Evolutionary conservation across 768 basidiomycete species (phyloP).

Genomic region (Boletellus ananiceps): DNA sequence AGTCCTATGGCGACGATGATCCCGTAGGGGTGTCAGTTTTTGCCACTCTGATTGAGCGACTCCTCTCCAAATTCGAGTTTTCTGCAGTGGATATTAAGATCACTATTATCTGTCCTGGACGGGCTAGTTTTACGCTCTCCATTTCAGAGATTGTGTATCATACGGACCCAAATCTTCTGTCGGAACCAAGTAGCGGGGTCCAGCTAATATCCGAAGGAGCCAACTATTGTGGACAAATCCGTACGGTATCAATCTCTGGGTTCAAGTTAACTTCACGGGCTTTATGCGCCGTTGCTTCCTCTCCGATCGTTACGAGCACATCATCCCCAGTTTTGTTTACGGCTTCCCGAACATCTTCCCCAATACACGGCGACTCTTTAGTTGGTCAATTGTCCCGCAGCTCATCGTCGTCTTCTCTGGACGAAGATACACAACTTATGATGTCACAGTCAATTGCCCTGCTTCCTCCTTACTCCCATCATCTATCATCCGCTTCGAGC

Average conservation of each 20-base stretch:
- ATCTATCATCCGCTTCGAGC: conserved; percentile 48
- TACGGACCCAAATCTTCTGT: conserved; percentile 29
- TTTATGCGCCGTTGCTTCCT: conserved; percentile 28
- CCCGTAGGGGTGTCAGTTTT: conserved; percentile 78
- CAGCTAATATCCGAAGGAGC: conserved; percentile 15
- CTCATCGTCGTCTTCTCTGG: conserved; percentile 58
- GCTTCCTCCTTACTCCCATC: conserved; percentile 47
- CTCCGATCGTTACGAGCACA: conserved; percentile 20
- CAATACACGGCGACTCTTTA: conserved; percentile 1
- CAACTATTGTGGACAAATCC: conserved; percentile 26
- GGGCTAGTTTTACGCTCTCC: conserved; percentile 55
- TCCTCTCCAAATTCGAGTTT: conserved; percentile 77
- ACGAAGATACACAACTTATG: conserved; percentile 57
- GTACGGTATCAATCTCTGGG: conserved; percentile 54
- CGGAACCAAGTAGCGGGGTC: conserved; percentile 26
- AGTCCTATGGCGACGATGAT: conserved; percentile 43
- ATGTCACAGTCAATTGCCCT: conserved; percentile 75
- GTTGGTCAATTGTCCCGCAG: conserved; percentile 34
- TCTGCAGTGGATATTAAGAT: conserved; percentile 65
- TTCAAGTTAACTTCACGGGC: conserved; percentile 50
- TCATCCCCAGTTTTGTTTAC: conserved; percentile 25
- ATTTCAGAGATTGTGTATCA: conserved; percentile 57
- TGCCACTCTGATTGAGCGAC: conserved; percentile 71
- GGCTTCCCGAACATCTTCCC: conserved; percentile 13
- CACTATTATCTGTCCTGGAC: conserved; percentile 61